Percentiles rank a stretch among this genome's conserved stretches.
Conservation (phyloP, 1,284 basidiomycete genomes). For the Testicularia cyperi region DNA sequence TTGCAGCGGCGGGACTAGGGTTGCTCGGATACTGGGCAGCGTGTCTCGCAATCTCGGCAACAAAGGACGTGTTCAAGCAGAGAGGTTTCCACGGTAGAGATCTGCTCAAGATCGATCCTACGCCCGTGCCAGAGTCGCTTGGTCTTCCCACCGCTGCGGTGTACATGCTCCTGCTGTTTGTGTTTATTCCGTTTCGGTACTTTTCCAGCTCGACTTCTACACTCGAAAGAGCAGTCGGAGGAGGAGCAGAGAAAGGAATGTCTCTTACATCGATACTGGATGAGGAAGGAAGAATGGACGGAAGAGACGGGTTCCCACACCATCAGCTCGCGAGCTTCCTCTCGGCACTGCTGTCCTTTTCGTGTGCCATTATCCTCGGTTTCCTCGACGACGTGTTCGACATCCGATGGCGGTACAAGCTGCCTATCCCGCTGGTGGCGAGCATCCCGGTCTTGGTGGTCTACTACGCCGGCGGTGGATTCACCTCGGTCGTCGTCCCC, state of each 20-base stretch:
- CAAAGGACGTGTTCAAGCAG: constrained; percentile 41
- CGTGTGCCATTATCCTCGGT: constrained; percentile 89
- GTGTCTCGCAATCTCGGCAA: constrained; percentile 21
- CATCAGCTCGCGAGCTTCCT: constrained; percentile 89
- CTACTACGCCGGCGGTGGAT: constrained; percentile 89
- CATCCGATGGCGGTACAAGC: constrained; percentile 96
- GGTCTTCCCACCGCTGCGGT: constrained; percentile 86
- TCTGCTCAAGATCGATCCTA: constrained; percentile 41
- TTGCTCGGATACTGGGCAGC: constrained; percentile 35
- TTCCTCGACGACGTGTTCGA: constrained; percentile 98
- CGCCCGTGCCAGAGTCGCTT: constrained; percentile 80
- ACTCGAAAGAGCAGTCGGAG: not conserved
- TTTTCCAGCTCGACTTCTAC: constrained; percentile 39
- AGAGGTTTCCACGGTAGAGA: constrained; percentile 53
- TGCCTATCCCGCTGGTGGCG: constrained; percentile 90
- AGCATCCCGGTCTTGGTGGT: constrained; percentile 92
- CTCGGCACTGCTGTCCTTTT: constrained; percentile 82
- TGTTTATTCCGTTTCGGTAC: constrained; percentile 59
- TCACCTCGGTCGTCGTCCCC: constrained; percentile 92
- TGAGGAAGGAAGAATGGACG: constrained; percentile 45
- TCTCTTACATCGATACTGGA: constrained; percentile 16
- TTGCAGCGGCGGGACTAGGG: constrained; percentile 30
- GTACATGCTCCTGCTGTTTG: constrained; percentile 75
- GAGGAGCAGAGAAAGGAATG: not conserved
- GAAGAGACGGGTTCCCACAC: constrained; percentile 73